These are phyloP conservation scores for Bruguiera hainesii DNA, from an alignment of 441 rosid species.

Conservation along the genomic window DNA sequence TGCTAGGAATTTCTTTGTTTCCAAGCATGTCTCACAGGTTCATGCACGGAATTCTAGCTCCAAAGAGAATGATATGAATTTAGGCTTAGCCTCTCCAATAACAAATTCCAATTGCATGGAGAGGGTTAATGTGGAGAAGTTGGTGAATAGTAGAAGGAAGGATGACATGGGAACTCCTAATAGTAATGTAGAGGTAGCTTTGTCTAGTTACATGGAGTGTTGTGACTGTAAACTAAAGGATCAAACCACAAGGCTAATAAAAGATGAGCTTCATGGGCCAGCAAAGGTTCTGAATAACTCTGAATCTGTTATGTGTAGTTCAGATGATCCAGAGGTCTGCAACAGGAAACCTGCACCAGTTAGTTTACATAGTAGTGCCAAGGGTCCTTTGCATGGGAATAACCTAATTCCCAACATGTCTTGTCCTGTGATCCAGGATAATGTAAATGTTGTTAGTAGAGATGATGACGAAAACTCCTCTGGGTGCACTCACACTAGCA, in stretches of 20 bases:
- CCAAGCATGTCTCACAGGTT: constrained; percentile 29
- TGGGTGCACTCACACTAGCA: constrained; percentile 72
- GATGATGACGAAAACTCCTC: constrained; percentile 98
- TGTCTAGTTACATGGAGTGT: constrained; percentile 27
- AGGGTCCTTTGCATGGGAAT: constrained; percentile 41
- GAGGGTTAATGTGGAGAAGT: constrained; percentile 30
- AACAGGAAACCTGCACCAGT: constrained; percentile 52
- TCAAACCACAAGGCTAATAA: constrained; percentile 27
- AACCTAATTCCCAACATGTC: constrained; percentile 32
- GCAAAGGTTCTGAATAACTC: constrained; percentile 27
- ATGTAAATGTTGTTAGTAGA: constrained; percentile 76
- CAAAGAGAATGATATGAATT: constrained; percentile 35
- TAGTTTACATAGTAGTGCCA: constrained; percentile 56
- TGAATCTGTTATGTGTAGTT: constrained; percentile 32
- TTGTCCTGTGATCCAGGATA: constrained; percentile 39
- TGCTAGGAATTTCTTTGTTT: constrained; percentile 24
- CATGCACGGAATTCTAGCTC: constrained; percentile 30
- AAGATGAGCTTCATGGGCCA: constrained; percentile 30
- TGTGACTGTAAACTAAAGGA: constrained; percentile 35
- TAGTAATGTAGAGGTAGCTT: constrained; percentile 34
- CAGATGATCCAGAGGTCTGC: constrained; percentile 44
- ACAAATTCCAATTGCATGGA: constrained; percentile 41
- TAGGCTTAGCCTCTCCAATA: constrained; percentile 42
- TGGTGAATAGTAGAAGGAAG: constrained; percentile 38
- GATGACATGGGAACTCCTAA: constrained; percentile 38